These are phyloP conservation scores for Chlamydomonas sp. DNA, from an alignment of 139 green algal species.

Conservation along the genomic window DNA sequence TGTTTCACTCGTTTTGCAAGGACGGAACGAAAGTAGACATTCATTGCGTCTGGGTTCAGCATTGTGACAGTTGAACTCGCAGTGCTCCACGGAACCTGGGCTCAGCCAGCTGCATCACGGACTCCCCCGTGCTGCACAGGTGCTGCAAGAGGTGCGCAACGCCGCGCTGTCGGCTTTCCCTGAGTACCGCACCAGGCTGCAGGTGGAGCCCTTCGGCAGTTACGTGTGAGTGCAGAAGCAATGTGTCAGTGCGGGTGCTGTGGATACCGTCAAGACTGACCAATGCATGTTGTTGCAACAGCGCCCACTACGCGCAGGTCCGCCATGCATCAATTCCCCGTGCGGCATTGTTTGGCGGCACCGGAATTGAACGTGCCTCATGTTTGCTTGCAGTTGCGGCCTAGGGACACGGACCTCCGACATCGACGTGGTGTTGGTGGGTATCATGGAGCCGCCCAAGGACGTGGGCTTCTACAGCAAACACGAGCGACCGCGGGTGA, in stretches of 20 bases:
- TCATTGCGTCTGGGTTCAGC: too few relatives aligned
- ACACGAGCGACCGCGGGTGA: conserved; percentile 26
- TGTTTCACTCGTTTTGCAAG: neutral
- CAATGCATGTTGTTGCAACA: neutral
- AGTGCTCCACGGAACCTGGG: too few relatives aligned
- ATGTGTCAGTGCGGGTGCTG: neutral
- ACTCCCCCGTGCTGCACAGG: neutral
- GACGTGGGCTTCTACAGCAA: conserved; percentile 32
- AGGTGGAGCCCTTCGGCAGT: conserved; percentile 22
- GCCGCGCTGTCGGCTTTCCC: conserved; percentile 5
- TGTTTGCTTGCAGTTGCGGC: conserved; percentile 5
- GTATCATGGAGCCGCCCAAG: neutral
- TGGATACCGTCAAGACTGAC: neutral
- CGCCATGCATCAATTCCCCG: neutral
- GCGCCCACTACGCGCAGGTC: neutral
- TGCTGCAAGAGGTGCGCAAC: neutral
- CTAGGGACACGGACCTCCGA: conserved; percentile 17
- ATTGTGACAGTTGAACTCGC: too few relatives aligned
- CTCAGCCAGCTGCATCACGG: too few relatives aligned
- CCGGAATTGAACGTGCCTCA: too few relatives aligned
- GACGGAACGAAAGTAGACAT: too few relatives aligned
- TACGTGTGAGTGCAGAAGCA: conserved; percentile 14
- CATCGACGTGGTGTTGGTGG: conserved; percentile 44
- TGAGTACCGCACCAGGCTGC: neutral
- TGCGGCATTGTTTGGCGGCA: neutral